phyloP scores from a whole-genome alignment of 768 basidiomycete genomes.

The Lentinula edodes region DNA sequence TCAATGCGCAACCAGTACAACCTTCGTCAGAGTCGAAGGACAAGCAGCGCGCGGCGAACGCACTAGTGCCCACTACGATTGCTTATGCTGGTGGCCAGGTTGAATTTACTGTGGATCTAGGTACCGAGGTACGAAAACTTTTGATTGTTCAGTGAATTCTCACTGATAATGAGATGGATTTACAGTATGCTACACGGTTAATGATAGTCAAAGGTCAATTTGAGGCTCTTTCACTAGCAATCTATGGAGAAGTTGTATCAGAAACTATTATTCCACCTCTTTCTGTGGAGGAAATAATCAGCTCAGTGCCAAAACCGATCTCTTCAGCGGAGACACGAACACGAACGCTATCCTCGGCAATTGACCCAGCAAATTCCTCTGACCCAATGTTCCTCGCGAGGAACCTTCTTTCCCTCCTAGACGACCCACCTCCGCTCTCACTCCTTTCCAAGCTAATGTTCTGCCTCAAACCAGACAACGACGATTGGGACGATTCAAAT shows the following conservation, averaged over 20 bases:
- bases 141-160: background rate
- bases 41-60: conserved; percentile 63
- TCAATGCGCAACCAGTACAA: conserved; percentile 60
- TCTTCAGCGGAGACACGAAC: conserved; percentile 26
- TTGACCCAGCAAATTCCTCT: conserved; percentile 55
- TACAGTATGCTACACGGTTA: conserved; percentile 66
- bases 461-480: conserved; percentile 69
- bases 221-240: conserved; percentile 56
- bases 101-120: conserved; percentile 69
- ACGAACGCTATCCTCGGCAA: conserved; percentile 37
- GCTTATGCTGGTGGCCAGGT: conserved; percentile 65
- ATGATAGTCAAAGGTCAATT: conserved; percentile 81
- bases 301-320: conserved; percentile 19
- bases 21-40: conserved; percentile 36
- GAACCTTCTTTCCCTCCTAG: conserved; percentile 55
- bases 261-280: conserved; percentile 30
- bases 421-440: conserved; percentile 55
- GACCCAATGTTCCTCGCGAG: conserved; percentile 62
- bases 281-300: conserved; percentile 33
- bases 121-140: conserved; percentile 41
- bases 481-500: conserved; percentile 75
- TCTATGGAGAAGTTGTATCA: conserved; percentile 50
- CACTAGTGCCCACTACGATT: conserved; percentile 63
- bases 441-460: conserved; percentile 71
- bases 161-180: background rate